phyloP scores from a whole-genome alignment of 1,284 basidiomycete species.

The Tilletia walkeri region DNA sequence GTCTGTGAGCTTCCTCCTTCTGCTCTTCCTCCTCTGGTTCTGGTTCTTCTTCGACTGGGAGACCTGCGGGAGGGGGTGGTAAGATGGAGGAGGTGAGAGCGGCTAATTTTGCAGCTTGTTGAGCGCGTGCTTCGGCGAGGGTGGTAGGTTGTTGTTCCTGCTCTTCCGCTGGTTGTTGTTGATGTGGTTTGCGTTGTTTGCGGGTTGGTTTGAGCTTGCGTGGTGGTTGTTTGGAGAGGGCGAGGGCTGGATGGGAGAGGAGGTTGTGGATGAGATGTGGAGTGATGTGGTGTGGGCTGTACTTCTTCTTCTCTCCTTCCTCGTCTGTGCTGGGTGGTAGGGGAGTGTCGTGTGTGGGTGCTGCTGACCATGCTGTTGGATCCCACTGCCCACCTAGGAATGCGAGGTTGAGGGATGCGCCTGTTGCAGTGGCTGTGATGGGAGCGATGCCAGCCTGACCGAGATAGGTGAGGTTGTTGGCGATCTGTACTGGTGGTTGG shows the following conservation, averaged over 20 bases:
- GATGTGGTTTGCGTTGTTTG: constrained; percentile 4
- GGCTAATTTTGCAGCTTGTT: constrained; percentile 26
- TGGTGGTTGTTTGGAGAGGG: constrained; percentile 21
- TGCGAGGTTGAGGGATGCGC: constrained; percentile 30
- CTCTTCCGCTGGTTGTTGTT: neutral
- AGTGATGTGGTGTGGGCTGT: neutral
- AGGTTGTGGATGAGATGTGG: constrained; percentile 15
- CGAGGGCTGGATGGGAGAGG: constrained; percentile 20
- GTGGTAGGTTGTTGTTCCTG: constrained; percentile 18
- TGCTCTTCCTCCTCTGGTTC: constrained; percentile 21
- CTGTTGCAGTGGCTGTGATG: constrained; percentile 11
- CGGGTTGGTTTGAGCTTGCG: constrained; percentile 22
- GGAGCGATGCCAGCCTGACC: constrained; percentile 37
- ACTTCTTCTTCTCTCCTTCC: no score
- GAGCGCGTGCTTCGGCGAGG: constrained; percentile 12
- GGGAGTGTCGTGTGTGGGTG: neutral
- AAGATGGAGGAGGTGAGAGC: constrained; percentile 29
- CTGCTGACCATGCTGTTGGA: constrained; percentile 1
- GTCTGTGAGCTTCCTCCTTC: neutral
- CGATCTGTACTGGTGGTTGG: constrained; percentile 19
- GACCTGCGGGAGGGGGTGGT: constrained; percentile 19
- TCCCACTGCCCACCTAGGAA: constrained; percentile 33
- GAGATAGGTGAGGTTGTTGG: constrained; percentile 35
- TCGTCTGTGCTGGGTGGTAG: neutral
- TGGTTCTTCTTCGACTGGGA: constrained; percentile 22